A percentile compares a stretch with the other conserved stretches of the same genome.
These are phyloP conservation scores for Lactifluus hygrophoroides DNA, from an alignment of 768 basidiomycete genomes.

Conservation along the genomic window DNA sequence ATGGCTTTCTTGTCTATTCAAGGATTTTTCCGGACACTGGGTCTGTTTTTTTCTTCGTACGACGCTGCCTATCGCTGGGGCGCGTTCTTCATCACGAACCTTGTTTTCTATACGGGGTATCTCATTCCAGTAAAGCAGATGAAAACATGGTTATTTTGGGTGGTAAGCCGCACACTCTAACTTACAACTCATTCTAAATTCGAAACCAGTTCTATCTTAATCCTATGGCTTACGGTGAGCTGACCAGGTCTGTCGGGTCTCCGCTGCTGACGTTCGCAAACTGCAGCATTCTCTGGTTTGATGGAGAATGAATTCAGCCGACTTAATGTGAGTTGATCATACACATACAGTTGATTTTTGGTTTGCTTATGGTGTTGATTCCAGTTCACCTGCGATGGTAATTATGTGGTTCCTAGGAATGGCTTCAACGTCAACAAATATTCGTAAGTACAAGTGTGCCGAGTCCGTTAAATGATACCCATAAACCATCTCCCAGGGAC, in stretches of 20 bases:
- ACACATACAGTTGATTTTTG: neutral
- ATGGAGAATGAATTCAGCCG: constrained; percentile 86
- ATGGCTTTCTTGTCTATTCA: constrained; percentile 64
- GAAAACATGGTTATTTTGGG: constrained; percentile 84
- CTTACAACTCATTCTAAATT: neutral
- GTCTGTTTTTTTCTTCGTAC: constrained; percentile 46
- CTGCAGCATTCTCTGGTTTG: constrained; percentile 58
- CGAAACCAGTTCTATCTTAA: constrained; percentile 62
- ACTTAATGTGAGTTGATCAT: constrained; percentile 38
- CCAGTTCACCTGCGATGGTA: constrained; percentile 58
- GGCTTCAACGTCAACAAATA: constrained; percentile 46
- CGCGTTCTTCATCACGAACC: constrained; percentile 67
- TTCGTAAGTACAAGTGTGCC: constrained; percentile 37
- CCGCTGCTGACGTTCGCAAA: neutral
- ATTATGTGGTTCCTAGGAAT: constrained; percentile 58
- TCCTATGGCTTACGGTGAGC: constrained; percentile 60
- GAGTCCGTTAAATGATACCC: constrained; percentile 6
- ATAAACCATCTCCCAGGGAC: constrained; percentile 24
- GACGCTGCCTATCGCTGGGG: constrained; percentile 46
- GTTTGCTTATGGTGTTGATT: constrained; percentile 7
- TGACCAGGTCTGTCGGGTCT: neutral
- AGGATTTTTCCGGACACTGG: constrained; percentile 76
- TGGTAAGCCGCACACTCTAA: constrained; percentile 36
- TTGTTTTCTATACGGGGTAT: constrained; percentile 66
- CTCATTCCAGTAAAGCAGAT: constrained; percentile 58